phyloP scores from a whole-genome alignment of 2,329 filamentous ascomycete genomes.

The Aspergillus pseudoterreus region DNA sequence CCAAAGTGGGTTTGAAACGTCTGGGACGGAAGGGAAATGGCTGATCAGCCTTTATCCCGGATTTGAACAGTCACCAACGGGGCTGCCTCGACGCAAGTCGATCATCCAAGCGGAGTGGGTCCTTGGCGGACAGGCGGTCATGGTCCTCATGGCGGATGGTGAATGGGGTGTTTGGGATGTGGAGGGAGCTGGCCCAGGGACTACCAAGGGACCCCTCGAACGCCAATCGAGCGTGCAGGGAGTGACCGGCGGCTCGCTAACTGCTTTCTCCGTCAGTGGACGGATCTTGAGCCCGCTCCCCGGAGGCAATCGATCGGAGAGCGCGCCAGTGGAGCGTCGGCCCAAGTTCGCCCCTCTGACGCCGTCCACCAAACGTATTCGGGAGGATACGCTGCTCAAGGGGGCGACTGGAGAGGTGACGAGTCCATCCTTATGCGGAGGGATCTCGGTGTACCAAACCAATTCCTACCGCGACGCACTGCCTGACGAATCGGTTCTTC shows the following conservation, averaged over 20 bases:
- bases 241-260: slow-evolving; percentile 39
- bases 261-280: slow-evolving; percentile 40
- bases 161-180: slow-evolving; percentile 51
- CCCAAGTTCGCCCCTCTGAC: slow-evolving; percentile 45
- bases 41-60: slow-evolving; percentile 42
- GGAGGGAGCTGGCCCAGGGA: slow-evolving; percentile 42
- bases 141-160: slow-evolving; percentile 44
- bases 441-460: slow-evolving; percentile 39
- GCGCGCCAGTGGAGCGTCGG: slow-evolving; percentile 27
- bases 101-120: slow-evolving; percentile 47
- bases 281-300: slow-evolving; percentile 30
- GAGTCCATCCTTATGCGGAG: slow-evolving; percentile 34
- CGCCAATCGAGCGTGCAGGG: slow-evolving; percentile 37
- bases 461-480: slow-evolving; percentile 32
- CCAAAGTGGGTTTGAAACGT: slow-evolving; percentile 28
- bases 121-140: slow-evolving; percentile 41
- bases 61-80: slow-evolving; percentile 32
- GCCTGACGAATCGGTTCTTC: slow-evolving; percentile 42
- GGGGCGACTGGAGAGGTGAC: slow-evolving; percentile 26
- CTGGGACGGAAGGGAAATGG: slow-evolving; percentile 39
- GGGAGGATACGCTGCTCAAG: slow-evolving; percentile 43
- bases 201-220: slow-evolving; percentile 35
- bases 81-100: slow-evolving; percentile 35
- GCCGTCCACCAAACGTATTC: slow-evolving; percentile 45
- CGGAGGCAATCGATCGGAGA: slow-evolving; percentile 19